These are phyloP conservation scores for Beauveria varroae DNA, from an alignment of 2,329 filamentous ascomycete genomes.

Conservation along the genomic window DNA sequence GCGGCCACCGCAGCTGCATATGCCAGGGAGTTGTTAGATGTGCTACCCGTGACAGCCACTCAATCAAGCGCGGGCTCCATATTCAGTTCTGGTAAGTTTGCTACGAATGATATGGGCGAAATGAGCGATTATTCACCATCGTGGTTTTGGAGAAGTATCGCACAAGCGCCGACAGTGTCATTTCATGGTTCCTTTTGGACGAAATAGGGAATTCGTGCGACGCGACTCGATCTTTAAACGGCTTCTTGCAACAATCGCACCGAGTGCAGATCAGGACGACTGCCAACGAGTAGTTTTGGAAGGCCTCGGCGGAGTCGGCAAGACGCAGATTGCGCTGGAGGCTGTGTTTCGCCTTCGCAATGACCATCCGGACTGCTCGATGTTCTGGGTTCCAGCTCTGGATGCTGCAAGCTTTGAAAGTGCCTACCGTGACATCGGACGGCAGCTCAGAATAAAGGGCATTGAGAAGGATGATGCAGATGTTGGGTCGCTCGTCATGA, in stretches of 20 bases:
- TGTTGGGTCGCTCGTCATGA: constrained; percentile 28
- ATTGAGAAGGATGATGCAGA: constrained; percentile 27
- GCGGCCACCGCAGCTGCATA: constrained; percentile 17
- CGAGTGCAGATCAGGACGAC: constrained; percentile 9
- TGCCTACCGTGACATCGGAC: constrained; percentile 27
- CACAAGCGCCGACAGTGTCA: neutral
- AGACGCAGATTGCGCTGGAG: constrained; percentile 32
- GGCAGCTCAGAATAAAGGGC: constrained; percentile 19
- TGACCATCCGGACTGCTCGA: constrained; percentile 21
- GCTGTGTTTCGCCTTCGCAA: constrained; percentile 22
- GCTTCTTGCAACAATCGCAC: constrained; percentile 14
- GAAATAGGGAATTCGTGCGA: constrained; percentile 21
- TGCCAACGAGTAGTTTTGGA: constrained; percentile 21
- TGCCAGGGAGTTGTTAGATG: constrained; percentile 12
- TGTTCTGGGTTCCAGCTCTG: constrained; percentile 34
- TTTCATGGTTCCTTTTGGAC: constrained; percentile 18
- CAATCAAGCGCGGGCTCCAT: neutral
- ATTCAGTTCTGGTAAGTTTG: neutral
- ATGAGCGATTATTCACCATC: neutral
- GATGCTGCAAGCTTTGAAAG: constrained; percentile 24
- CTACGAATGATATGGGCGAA: neutral
- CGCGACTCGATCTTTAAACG: constrained; percentile 13
- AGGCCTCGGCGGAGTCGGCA: constrained; percentile 29
- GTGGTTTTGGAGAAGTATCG: neutral
- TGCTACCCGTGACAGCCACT: neutral